These are phyloP conservation scores for Colletotrichum camelliae DNA, from an alignment of 2,329 filamentous ascomycete species.

Conservation along the genomic window DNA sequence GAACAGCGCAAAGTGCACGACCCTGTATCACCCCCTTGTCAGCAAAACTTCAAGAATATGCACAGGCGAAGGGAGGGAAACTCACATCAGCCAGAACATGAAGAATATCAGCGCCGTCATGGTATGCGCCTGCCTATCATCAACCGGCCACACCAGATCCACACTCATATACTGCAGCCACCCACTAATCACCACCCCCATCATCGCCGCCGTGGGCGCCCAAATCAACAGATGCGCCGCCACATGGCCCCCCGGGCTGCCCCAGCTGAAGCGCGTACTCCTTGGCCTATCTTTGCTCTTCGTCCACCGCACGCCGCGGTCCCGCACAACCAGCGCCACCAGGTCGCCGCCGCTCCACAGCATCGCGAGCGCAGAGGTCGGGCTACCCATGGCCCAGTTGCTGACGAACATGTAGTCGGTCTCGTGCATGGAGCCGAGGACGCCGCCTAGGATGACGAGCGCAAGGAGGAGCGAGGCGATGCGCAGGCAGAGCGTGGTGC, in stretches of 20 bases:
- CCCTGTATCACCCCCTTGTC: not conserved
- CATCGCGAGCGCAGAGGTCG: not conserved
- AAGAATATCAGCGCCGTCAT: not conserved
- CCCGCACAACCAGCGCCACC: not conserved
- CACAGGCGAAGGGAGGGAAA: not conserved
- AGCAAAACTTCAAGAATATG: not conserved
- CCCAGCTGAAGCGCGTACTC: conserved; percentile 12
- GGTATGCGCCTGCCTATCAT: not conserved
- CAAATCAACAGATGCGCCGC: conserved; percentile 14
- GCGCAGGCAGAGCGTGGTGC: conserved; percentile 8
- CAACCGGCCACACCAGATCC: not conserved
- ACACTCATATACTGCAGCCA: not conserved
- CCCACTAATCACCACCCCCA: not conserved
- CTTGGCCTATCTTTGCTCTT: not conserved
- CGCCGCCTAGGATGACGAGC: conserved; percentile 2
- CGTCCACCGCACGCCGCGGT: conserved; percentile 7
- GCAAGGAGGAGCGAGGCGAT: conserved; percentile 3
- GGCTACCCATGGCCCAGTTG: not conserved
- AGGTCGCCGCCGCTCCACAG: conserved; percentile 12
- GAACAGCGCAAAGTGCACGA: conserved; percentile 21
- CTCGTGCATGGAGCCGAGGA: not conserved
- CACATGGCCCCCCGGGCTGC: not conserved
- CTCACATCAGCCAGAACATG: conserved; percentile 14
- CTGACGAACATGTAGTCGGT: not conserved
- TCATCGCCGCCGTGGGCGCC: not conserved